Evolutionary conservation across 2,329 filamentous ascomycete genomes (phyloP), one percentile per base, ranked within the genome.

Genomic region (Penicillium sp.): DNA sequence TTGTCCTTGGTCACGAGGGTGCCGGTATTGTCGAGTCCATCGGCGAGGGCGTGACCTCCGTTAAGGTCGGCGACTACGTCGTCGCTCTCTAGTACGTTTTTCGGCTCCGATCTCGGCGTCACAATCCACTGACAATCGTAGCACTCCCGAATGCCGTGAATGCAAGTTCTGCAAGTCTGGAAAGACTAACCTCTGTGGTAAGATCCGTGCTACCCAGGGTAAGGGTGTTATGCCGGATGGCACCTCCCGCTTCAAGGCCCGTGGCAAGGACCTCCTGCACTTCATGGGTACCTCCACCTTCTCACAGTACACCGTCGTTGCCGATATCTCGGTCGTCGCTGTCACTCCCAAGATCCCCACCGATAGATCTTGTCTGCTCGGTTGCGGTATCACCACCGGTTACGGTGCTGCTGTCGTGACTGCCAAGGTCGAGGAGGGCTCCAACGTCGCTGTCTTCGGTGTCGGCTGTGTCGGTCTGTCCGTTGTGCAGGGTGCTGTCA

Each of bases 141-240:
- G 92, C 83, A 97, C 92, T 46, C 94, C 94, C 65, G 93, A 97
- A 81, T 97, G 94, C 82, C 83, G 86, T 67, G 93, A 97, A 78
- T 99, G 94, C 87, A 97, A 97, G 82, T 97, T 97, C 85, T 99
- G 94, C 88, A 94, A 91, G 79, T 97, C 93, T 41, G 94, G 93
- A 80, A 99, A 99, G 87, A 97, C 93, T 71, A 96, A 97, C 80
- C 89, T 97, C 58, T 97, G 93, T 81, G 94, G 94, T 76, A 97
- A 97, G 86, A 99, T 99, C 78, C 89, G 94, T 70, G 91, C 91
- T 45, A 97, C 94, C 44, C 94, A 99, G 81, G 94, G 94, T 70
- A 89, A 87, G 78, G 94, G 94, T 72, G 86, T 97, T 67, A 96
- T 99, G 92, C 94, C 94, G 57, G 94, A 99, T 76, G 93, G 93